Evolutionary conservation across 495 filamentous ascomycete genomes (phyloP), one percentile per base, ranked within the genome.

Genomic region (Bryoglossum gracile): DNA sequence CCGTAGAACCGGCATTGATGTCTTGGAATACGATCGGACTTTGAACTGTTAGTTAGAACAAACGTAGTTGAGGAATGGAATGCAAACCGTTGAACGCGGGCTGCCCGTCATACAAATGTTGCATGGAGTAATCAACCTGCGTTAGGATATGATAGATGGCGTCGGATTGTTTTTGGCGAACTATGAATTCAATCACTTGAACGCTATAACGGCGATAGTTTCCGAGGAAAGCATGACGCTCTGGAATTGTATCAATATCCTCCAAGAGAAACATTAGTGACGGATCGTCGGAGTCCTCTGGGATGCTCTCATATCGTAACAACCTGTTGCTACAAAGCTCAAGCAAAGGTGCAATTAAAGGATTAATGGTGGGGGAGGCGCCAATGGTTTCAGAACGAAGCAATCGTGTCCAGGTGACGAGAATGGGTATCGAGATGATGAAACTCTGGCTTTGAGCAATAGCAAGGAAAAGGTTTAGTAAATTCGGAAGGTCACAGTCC

Each of bases 201-300:
- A 79, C 78, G 62, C 89, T 92, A 56, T 94, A 97, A 38, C 94
- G 78, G 18, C 90, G 74, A 62, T 96, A 99, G 57, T 97, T 97
- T 1, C 92, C 91, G n/a, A 97, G 75, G 62, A 99, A 99, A 10
- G 90, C 87, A 68, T 99, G 92, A 19, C 86, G 75, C 63, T 99
- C 94, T 1, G 94, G 94, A 24, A 90, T 73, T 0, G 92, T 96
- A 63, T 97, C 94, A 25, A 95, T 87, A 62, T 99, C 92, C 51
- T 95, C 89, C 42, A 86, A 67, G 5, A 99, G 74, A 50, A 95
- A 89, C 28, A 87, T 67, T 23, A 90, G 74, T 11, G 83, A 87
- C 6, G 84, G 77, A 62, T 96, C 80, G 13, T 87, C 78, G 0
- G 81, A 84, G 51, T 94, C 85, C 43, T 86, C 77, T 0, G 88